These are phyloP conservation scores for Extremus antarcticus DNA, from an alignment of 495 filamentous ascomycete species.

Conservation along the genomic window DNA sequence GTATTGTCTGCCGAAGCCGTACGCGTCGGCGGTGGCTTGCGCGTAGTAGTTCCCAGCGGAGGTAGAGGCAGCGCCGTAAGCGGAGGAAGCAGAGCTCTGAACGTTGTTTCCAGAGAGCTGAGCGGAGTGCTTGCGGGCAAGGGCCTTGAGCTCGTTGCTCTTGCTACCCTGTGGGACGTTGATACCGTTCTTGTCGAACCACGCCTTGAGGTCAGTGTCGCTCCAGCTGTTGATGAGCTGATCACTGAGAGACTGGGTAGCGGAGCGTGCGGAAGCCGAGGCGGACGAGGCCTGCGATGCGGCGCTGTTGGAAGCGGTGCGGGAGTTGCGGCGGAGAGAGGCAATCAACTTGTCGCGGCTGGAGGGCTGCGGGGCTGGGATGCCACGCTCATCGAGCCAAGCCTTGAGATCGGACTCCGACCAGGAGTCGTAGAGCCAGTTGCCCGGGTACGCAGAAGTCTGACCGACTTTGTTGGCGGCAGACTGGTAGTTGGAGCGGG, in stretches of 20 bases:
- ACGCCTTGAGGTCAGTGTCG: slow-evolving; percentile 69
- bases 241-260: slow-evolving; percentile 63
- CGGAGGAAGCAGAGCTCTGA: slow-evolving; percentile 43
- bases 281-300: slow-evolving; percentile 50
- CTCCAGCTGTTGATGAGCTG: slow-evolving; percentile 81
- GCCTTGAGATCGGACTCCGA: slow-evolving; percentile 63
- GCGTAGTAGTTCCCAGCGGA: slow-evolving; percentile 69
- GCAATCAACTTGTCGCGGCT: slow-evolving; percentile 83
- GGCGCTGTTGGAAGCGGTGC: slow-evolving; percentile 56
- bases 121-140: slow-evolving; percentile 81
- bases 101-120: slow-evolving; percentile 55
- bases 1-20: slow-evolving; percentile 43
- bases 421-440: slow-evolving; percentile 91
- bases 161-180: slow-evolving; percentile 82
- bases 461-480: slow-evolving; percentile 76
- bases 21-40: slow-evolving; percentile 60
- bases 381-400: slow-evolving; percentile 84
- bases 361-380: slow-evolving; percentile 76
- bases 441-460: slow-evolving; percentile 74
- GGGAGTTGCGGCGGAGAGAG: slow-evolving; percentile 80
- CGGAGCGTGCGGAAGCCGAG: slow-evolving; percentile 53
- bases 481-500: slow-evolving; percentile 70
- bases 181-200: slow-evolving; percentile 63
- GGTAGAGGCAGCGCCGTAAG: slow-evolving; percentile 70
- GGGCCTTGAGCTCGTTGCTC: slow-evolving; percentile 78